Evolutionary conservation across 768 basidiomycete genomes (phyloP).

Genomic region (Lanmaoa rubissima): DNA sequence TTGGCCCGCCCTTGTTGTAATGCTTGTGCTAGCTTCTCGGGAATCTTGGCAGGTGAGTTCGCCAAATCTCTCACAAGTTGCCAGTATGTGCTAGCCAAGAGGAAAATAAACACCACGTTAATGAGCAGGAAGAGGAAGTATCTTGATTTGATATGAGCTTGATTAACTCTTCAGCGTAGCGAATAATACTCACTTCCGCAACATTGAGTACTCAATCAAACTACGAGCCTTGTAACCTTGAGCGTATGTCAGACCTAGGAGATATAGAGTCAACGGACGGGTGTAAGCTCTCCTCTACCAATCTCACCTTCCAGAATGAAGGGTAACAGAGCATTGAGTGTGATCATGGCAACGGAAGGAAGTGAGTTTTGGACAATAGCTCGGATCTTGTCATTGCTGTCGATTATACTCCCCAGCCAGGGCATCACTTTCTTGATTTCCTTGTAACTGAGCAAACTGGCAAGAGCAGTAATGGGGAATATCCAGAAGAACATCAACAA

Average conservation of each 20-base stretch:
- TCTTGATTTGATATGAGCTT: conserved; percentile 42
- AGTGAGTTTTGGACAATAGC: conserved; percentile 94
- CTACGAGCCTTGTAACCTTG: conserved; percentile 90
- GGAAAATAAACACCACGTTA: conserved; percentile 94
- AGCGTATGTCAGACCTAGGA: conserved; percentile 67
- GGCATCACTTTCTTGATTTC: conserved; percentile 92
- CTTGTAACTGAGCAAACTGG: conserved; percentile 84
- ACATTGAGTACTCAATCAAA: conserved; percentile 88
- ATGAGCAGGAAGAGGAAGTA: conserved; percentile 91
- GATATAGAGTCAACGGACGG: conserved; percentile 26
- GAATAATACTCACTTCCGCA: conserved; percentile 71
- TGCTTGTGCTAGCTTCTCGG: conserved; percentile 86
- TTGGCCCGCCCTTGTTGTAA: conserved; percentile 76
- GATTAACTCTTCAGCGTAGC: neutral
- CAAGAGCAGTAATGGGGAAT: conserved; percentile 85
- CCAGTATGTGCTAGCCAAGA: conserved; percentile 89
- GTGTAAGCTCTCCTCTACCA: neutral
- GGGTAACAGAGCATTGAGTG: conserved; percentile 84
- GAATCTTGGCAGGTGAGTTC: conserved; percentile 90
- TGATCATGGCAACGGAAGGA: conserved; percentile 87
- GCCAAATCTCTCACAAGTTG: conserved; percentile 89
- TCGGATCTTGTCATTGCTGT: conserved; percentile 72
- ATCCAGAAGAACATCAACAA: conserved; percentile 89
- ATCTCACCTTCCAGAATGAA: conserved; percentile 80
- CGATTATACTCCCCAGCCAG: conserved; percentile 83